Percentiles rank a stretch among this genome's conserved stretches.
These are phyloP conservation scores for Leptomonas pyrrhocoris DNA, from an alignment of 208 protist species.

Conservation along the genomic window DNA sequence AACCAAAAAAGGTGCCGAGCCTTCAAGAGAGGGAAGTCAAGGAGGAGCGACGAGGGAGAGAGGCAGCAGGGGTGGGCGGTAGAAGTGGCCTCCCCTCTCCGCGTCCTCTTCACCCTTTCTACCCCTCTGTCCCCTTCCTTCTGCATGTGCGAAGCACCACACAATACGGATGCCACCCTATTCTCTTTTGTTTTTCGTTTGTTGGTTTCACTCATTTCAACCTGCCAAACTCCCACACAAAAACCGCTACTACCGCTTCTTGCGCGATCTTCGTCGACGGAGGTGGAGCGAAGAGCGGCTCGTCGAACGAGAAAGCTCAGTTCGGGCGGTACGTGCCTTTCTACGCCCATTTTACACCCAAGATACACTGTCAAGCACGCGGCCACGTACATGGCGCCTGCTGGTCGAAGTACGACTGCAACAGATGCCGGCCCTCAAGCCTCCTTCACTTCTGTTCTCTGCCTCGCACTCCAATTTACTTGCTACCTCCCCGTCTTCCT, in stretches of 20 bases:
- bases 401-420: no score
- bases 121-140: not conserved
- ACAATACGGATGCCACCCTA: conserved; percentile 1
- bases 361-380: no score
- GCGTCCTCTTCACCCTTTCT: not conserved
- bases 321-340: no score
- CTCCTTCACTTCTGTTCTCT: not conserved
- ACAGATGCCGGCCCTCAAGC: not conserved
- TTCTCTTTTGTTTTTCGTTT: not conserved
- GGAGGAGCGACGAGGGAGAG: not conserved
- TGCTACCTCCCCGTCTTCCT: no score
- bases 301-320: no score
- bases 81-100: not conserved
- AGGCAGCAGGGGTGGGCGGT: not conserved
- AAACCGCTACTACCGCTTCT: not conserved
- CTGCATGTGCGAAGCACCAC: not conserved
- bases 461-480: no score
- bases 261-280: not conserved
- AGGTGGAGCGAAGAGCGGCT: no score
- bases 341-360: no score
- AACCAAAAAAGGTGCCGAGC: not conserved
- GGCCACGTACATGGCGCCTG: no score
- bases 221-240: not conserved
- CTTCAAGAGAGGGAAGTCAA: not conserved
- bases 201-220: conserved; percentile 1